Conservation (phyloP, 345 rosid species). For the Pistacia integerrima region DNA sequence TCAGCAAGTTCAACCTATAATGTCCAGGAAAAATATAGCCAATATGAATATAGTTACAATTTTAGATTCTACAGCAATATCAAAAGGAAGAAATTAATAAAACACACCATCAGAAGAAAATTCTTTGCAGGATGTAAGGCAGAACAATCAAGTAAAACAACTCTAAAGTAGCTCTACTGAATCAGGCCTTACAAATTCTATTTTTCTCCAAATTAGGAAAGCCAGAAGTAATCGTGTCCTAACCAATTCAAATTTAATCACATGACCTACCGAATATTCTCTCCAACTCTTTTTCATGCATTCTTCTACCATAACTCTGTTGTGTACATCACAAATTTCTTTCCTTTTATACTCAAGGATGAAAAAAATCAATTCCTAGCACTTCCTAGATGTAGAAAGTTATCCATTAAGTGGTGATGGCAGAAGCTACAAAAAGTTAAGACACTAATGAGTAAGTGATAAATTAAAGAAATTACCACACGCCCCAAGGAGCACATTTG, state of each 20-base stretch:
- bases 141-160: no score
- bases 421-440: slow-evolving; percentile 30
- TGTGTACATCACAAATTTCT: not conserved
- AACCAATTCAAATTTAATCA: not conserved
- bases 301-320: not conserved
- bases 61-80: no score
- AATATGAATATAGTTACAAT: not conserved
- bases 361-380: not conserved
- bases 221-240: not conserved
- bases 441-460: slow-evolving; percentile 20
- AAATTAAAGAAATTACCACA: slow-evolving; percentile 57
- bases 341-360: not conserved
- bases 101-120: no score
- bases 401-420: slow-evolving; percentile 29
- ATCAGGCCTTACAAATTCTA: no score
- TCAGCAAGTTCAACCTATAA: slow-evolving; percentile 91
- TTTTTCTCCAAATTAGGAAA: not conserved
- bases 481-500: slow-evolving; percentile 87
- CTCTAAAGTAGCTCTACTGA: no score
- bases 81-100: no score
- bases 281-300: not conserved
- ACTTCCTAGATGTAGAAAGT: not conserved
- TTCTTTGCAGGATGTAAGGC: no score
- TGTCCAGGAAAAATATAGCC: slow-evolving; percentile 1
- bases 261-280: not conserved